Base-by-base conservation (phyloP, 495 filamentous ascomycete species). In the Amphirosellinia nigrospora region DNA sequence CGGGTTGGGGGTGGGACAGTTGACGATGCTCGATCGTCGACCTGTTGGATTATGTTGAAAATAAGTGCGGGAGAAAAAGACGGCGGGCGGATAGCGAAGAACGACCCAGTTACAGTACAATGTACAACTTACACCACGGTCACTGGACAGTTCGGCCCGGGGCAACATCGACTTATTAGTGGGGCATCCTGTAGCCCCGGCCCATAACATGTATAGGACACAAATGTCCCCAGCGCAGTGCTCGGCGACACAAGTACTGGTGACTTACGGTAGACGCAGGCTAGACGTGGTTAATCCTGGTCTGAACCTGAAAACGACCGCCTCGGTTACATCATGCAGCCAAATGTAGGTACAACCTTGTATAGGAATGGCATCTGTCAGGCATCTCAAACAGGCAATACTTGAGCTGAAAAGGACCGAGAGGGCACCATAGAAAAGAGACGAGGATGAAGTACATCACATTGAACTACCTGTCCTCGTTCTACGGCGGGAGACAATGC, bases 311-410 rank as follows among this genome's bases (percentile, higher is more conserved):
- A 36, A 1, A 41, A 16, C 19, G 30, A 36, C 41, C 41, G 19
- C 28, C 28, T 36, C 36, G 61, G 61, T 64, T 64, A 48, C 61
- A 64, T 64, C 63, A 65, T 65, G 63, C 63, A 21, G 32, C 46
- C 41, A 28, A 48, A 52, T 64, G 43, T 50, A 64, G 62, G 43
- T 45, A 36, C 62, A 15, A 43, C 28, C 16, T 11, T 21, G 32
- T 36, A 36, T 36, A 53, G 50, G 23, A 53, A 53, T 30, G 5
- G 50, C 21, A 36, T 36, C 53, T n/a, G n/a, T n/a, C n/a, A 28
- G 32, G 21, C 55, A 58, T 9, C 55, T 21, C 55, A 58, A 19
- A 58, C 32, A n/a, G 36, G 55, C 55, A 36, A 58, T 58, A 19
- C 30, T n/a, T 16, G 9, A 10, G 9, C 30, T 21, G 30, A 36